These are phyloP conservation scores for Ophiostoma novo-ulmi DNA, from an alignment of 2,329 filamentous ascomycete species.

Conservation along the genomic window DNA sequence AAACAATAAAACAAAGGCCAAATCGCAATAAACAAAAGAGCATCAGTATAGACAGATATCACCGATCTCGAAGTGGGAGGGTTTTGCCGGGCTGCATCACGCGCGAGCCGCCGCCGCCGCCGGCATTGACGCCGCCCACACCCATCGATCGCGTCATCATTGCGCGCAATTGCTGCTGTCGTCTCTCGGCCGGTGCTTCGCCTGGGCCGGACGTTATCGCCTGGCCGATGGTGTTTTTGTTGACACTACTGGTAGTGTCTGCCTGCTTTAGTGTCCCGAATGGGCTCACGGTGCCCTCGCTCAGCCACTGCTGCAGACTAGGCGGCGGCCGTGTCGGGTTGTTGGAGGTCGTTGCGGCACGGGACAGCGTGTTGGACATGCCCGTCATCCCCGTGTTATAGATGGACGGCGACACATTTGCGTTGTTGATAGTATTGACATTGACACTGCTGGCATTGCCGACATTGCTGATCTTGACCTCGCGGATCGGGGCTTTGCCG, in stretches of 20 bases:
- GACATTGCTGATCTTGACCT: background rate
- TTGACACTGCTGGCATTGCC: no score
- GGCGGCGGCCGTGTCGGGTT: constrained; percentile 26
- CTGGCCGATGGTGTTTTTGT: background rate
- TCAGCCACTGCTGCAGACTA: constrained; percentile 35
- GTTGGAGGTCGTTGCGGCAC: constrained; percentile 8
- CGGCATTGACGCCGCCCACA: constrained; percentile 22
- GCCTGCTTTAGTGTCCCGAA: constrained; percentile 33
- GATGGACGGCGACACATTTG: constrained; percentile 18
- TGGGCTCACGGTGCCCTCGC: constrained; percentile 35
- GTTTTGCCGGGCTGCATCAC: constrained; percentile 24
- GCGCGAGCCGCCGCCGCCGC: background rate
- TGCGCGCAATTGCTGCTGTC: constrained; percentile 22
- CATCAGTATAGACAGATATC: background rate
- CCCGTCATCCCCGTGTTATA: constrained; percentile 17
- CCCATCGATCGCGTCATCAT: constrained; percentile 23
- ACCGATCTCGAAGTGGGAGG: constrained; percentile 22
- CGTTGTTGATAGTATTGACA: background rate
- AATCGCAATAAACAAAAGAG: background rate
- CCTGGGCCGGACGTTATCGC: background rate
- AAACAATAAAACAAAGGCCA: background rate
- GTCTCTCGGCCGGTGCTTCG: constrained; percentile 14
- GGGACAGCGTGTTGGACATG: background rate
- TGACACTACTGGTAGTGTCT: background rate
- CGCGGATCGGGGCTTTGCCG: background rate